These are phyloP conservation scores for Metschnikowia picachoensis DNA, from an alignment of 805 yeast species.

Conservation along the genomic window DNA sequence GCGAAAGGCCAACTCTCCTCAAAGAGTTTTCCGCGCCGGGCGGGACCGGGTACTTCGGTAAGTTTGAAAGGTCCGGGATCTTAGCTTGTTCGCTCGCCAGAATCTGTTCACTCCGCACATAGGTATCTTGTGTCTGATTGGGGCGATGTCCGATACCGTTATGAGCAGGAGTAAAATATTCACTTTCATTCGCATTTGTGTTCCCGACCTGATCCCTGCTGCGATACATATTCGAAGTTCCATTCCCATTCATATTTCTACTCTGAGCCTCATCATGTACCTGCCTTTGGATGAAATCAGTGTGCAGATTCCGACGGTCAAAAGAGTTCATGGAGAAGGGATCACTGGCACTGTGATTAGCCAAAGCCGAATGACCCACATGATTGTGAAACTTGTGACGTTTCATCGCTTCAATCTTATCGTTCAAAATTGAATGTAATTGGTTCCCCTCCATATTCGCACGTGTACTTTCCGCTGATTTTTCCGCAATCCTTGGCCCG, in stretches of 20 bases:
- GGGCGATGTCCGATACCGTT: neutral
- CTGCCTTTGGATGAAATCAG: too few species aligned
- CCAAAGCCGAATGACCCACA: neutral
- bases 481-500: too few species aligned
- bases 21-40: constrained; percentile 65
- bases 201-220: too few species aligned
- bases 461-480: neutral
- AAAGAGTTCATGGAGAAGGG: too few species aligned
- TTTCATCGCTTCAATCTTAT: constrained; percentile 13
- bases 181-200: too few species aligned
- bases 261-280: too few species aligned
- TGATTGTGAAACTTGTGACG: constrained; percentile 9
- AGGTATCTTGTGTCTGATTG: neutral
- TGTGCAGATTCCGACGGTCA: too few species aligned
- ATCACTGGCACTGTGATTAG: too few species aligned
- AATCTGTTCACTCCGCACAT: neutral
- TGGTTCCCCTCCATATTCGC: constrained; percentile 6
- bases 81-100: neutral
- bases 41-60: constrained; percentile 68
- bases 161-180: neutral
- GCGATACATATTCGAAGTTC: too few species aligned
- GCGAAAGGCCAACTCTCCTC: constrained; percentile 61
- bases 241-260: too few species aligned
- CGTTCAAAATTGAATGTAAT: constrained; percentile 9
- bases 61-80: constrained; percentile 23